Conservation (phyloP, 176 grass and related monocot species). For the Oryza officinalis region DNA sequence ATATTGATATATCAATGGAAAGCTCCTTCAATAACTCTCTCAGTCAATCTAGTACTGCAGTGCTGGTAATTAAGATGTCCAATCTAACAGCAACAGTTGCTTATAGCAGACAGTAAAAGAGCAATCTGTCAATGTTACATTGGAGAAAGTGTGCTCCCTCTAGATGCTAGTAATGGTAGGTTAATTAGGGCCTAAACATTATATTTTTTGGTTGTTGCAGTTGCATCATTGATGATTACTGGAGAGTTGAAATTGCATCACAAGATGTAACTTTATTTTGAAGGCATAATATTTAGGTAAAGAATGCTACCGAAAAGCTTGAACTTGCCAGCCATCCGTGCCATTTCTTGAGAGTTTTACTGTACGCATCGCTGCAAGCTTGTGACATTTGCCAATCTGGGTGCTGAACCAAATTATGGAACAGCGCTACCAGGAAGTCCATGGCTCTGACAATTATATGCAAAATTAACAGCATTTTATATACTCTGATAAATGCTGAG, state of each 20-base stretch:
- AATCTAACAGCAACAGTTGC: neutral
- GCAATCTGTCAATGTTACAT: neutral
- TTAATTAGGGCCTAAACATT: neutral
- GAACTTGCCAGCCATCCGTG: constrained; percentile 83
- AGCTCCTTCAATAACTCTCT: neutral
- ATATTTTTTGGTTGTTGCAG: neutral
- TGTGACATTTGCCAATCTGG: constrained; percentile 73
- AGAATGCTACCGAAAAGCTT: constrained; percentile 68
- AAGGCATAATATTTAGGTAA: neutral
- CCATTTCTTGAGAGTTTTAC: constrained; percentile 84
- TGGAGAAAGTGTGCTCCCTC: too few relatives aligned
- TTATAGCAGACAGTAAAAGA: neutral
- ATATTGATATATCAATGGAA: neutral
- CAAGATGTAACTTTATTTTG: neutral
- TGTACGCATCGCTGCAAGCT: constrained; percentile 70
- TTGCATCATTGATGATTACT: neutral
- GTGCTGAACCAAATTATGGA: constrained; percentile 67
- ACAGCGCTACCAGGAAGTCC: constrained; percentile 82
- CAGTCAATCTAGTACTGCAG: neutral
- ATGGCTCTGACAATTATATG: constrained; percentile 52
- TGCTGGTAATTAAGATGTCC: neutral
- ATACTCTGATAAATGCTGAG: neutral
- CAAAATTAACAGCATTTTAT: neutral
- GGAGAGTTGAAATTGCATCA: neutral
- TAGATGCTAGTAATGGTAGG: too few relatives aligned